Base-by-base conservation (phyloP, 73 alveolate genomes). In the Uronychia setigera region DNA sequence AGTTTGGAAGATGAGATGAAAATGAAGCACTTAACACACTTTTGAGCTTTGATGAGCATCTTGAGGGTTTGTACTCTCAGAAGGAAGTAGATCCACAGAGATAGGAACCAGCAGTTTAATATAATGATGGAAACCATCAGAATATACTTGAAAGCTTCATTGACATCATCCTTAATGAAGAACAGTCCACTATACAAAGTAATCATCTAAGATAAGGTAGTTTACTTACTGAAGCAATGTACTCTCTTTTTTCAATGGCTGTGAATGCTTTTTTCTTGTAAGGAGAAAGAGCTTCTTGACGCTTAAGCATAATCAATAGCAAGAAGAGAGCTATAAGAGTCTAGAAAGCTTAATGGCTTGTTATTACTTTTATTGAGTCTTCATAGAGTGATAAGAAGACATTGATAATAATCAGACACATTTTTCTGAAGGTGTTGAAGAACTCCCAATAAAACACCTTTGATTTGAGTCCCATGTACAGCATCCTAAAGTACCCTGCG, bases 401-500 rank as follows among this genome's bases (percentile, higher is more conserved):
- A 35, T 81, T 81, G 25, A 80, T 34, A 29, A 60, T 59, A 32
- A 88, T 79, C 30, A 88, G 57, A 25, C 75, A 33, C 28, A 88
- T 75, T 60, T 88, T 88, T 78, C 94, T 75, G 78, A 78, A 31
- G 25, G 88, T 83, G 81, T 83, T 83, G 11, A 88, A 82, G 31
- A 88, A 82, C 59, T 88, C 94, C 91, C 91, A 88, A 74, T 83
- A 88, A 80, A 83, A 88, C 31, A 58, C 77, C 30, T 78, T 58
- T 28, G 80, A 58, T 76, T 77, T 83, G 25, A 88, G 60, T 26
- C 94, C 94, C 60, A 77, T 67, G 74, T 88, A 88, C 58, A 88
- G 59, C 88, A 88, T 82, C 27, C 89, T 79, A 33, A 83, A 88
- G 59, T 81, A 75, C 34, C 80, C 35, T 28, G 58, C 31, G 75